A percentile compares a stretch with the other conserved stretches of the same genome.
Evolutionary conservation across 208 protist species (phyloP).

Genomic region (Strigomonas galati): DNA sequence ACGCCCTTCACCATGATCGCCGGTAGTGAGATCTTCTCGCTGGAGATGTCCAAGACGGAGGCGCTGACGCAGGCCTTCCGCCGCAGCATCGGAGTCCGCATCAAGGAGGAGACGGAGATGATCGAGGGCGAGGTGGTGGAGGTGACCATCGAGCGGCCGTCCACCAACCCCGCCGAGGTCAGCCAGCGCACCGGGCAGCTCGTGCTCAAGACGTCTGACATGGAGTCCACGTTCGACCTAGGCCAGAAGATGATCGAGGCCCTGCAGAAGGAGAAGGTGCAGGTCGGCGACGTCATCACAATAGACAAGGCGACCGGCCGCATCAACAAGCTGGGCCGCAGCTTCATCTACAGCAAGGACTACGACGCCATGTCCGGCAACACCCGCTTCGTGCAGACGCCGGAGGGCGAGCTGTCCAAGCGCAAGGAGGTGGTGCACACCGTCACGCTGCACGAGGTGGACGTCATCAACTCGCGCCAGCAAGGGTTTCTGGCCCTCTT

Average conservation of each 20-base stretch:
- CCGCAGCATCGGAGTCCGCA: slow-evolving; percentile 98
- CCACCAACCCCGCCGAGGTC: slow-evolving; percentile 86
- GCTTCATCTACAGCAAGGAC: slow-evolving; percentile 96
- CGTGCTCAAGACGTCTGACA: slow-evolving; percentile 99
- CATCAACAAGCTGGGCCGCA: slow-evolving; percentile 98
- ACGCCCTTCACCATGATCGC: slow-evolving; percentile 99
- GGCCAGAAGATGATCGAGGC: slow-evolving; percentile 99
- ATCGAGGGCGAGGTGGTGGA: slow-evolving; percentile 99
- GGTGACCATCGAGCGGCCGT: slow-evolving; percentile 97
- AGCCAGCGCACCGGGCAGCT: slow-evolving; percentile 97
- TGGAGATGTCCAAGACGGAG: slow-evolving; percentile 99
- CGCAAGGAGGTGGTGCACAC: slow-evolving; percentile 99
- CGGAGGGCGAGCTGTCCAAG: slow-evolving; percentile 99
- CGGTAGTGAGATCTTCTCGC: slow-evolving; percentile 99
- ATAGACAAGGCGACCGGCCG: slow-evolving; percentile 99
- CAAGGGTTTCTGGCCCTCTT: slow-evolving; percentile 99
- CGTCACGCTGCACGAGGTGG: slow-evolving; percentile 99
- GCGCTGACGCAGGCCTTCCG: slow-evolving; percentile 99
- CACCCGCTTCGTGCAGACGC: slow-evolving; percentile 96
- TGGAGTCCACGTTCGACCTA: slow-evolving; percentile 99
- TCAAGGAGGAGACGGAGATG: slow-evolving; percentile 99
- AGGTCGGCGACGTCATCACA: slow-evolving; percentile 98
- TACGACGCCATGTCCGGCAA: slow-evolving; percentile 94
- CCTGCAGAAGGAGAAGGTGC: slow-evolving; percentile 98
- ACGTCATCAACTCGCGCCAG: slow-evolving; percentile 99